These are phyloP conservation scores for Eucalyptus lansdowneana DNA, from an alignment of 345 rosid genomes.

Conservation along the genomic window DNA sequence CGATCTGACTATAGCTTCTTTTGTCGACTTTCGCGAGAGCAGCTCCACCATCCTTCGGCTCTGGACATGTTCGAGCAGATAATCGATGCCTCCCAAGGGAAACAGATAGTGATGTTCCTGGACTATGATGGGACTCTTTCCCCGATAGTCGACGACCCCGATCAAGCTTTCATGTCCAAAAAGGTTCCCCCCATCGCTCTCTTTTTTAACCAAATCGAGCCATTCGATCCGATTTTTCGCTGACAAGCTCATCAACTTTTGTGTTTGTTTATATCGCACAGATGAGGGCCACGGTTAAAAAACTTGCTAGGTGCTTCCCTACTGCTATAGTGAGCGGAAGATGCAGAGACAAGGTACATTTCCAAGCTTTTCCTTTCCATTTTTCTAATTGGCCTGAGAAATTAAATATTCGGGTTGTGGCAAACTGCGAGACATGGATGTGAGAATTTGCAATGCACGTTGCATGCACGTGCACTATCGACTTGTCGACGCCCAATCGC, in stretches of 20 bases:
- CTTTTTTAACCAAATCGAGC: neutral
- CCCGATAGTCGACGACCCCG: conserved; percentile 90
- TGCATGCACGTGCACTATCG: neutral
- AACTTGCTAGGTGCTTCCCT: conserved; percentile 51
- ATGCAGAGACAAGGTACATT: conserved; percentile 85
- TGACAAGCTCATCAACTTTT: neutral
- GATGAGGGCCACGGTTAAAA: conserved; percentile 86
- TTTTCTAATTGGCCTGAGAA: neutral
- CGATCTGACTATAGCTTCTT: neutral
- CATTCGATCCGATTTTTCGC: neutral
- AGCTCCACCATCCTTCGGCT: conserved; percentile 81
- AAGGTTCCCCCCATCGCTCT: conserved; percentile 21
- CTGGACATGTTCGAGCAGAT: conserved; percentile 60
- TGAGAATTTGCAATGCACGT: neutral
- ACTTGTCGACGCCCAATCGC: neutral
- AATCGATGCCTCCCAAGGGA: conserved; percentile 53
- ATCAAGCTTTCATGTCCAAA: conserved; percentile 83
- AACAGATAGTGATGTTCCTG: conserved; percentile 83
- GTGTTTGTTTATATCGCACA: neutral
- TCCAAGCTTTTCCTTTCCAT: neutral
- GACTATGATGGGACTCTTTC: conserved; percentile 97
- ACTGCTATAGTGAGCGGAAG: conserved; percentile 95
- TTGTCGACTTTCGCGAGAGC: neutral
- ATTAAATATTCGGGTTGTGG: neutral
- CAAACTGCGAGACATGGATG: neutral